Evolutionary conservation across 1,284 basidiomycete species (phyloP), one percentile per base, ranked within the genome.

Genomic region (Pseudozyma thailandica): DNA sequence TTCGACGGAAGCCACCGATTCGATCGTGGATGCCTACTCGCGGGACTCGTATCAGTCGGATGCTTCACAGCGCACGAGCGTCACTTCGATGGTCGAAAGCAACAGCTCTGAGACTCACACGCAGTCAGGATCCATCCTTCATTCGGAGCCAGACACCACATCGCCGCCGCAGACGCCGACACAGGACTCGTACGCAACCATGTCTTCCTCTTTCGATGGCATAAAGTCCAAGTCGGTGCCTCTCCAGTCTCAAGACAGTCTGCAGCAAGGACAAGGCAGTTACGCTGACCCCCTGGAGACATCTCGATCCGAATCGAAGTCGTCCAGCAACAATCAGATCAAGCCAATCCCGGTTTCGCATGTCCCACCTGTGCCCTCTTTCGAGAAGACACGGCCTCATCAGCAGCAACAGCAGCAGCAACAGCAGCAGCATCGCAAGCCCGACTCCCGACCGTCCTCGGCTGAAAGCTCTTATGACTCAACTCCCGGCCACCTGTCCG

Each of bases 1-100:
- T 4, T 79, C 77, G 23, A 75, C 77, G 13, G 77, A 75, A 30
- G 65, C 70, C 7, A 66, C 74, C 21, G 77, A 78, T 15, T 76
- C 74, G 18, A 77, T 78, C 28, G 55, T 78, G 7, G 77, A 78
- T 21, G 71, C 74, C 15, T 77, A 78, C 37, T 74, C 72, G 25
- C 53, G 75, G 7, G 72, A 78, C 43, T 79, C 77, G 46, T 76
- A 68, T 52, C 60, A 77, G 3, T 75, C 73, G 31, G 77, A 79
- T 27, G 56, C 39, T 2, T 75, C 74, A 25, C 77, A 78, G 27
- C 44, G 76, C 6, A 78, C 74, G 15, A 78, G 76, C 39, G 33
- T 77, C 26, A 78, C 75, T 13, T 74, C 71, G 0, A 27, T 69
- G 8, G 54, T 70, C 10, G 75, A 75, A 23, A 74, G 56, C 31